Conservation (phyloP, 2,329 filamentous ascomycete species). For the Fusarium coffeatum region DNA sequence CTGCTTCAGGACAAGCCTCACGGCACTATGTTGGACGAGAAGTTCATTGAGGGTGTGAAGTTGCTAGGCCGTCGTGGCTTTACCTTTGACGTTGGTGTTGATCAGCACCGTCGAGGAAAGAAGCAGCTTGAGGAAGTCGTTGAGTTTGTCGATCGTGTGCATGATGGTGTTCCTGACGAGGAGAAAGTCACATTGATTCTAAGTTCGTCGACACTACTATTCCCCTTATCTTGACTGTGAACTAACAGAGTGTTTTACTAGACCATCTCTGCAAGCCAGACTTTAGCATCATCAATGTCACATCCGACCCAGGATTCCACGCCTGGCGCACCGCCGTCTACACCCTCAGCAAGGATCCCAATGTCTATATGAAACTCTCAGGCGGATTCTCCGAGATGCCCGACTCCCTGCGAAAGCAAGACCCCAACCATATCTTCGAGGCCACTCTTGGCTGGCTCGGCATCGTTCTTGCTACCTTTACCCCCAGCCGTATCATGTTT, state of each 20-base stretch:
- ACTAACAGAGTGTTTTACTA: slow-evolving; percentile 50
- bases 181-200: slow-evolving; percentile 75
- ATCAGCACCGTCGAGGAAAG: slow-evolving; percentile 80
- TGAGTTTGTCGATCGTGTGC: slow-evolving; percentile 75
- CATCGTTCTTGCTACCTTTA: slow-evolving; percentile 78
- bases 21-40: slow-evolving; percentile 71
- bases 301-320: slow-evolving; percentile 68
- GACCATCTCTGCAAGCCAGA: slow-evolving; percentile 94
- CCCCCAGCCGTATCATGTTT: slow-evolving; percentile 82
- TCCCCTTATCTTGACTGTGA: not conserved
- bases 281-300: slow-evolving; percentile 70
- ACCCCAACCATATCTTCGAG: slow-evolving; percentile 69
- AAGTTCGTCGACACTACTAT: slow-evolving; percentile 62
- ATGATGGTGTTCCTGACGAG: slow-evolving; percentile 68
- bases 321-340: slow-evolving; percentile 78
- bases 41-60: slow-evolving; percentile 74
- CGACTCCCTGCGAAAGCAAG: slow-evolving; percentile 60
- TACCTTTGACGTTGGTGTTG: slow-evolving; percentile 86
- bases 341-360: slow-evolving; percentile 71
- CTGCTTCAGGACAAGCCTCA: slow-evolving; percentile 80
- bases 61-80: slow-evolving; percentile 72
- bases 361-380: slow-evolving; percentile 91
- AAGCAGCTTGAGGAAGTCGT: slow-evolving; percentile 78
- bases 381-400: slow-evolving; percentile 86
- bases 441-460: slow-evolving; percentile 77